These are phyloP conservation scores for Podospora sp. DNA, from an alignment of 495 filamentous ascomycete species.

Conservation along the genomic window DNA sequence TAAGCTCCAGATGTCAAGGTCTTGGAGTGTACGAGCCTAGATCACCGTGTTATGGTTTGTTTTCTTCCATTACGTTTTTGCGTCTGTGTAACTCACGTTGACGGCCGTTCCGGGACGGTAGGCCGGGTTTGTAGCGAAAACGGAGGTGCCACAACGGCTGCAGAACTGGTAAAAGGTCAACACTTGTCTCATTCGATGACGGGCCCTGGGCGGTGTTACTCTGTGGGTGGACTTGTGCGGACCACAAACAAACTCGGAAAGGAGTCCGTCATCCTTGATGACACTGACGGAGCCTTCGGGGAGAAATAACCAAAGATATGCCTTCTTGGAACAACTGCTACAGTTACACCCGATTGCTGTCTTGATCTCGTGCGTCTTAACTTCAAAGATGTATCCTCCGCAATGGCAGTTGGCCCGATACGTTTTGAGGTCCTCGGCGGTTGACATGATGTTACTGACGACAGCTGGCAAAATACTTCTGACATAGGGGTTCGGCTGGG, in stretches of 20 bases:
- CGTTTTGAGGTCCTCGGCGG: constrained; percentile 38
- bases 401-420: constrained; percentile 64
- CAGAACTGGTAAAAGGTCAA: constrained; percentile 9
- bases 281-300: constrained; percentile 34
- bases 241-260: constrained; percentile 43
- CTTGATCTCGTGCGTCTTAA: constrained; percentile 48
- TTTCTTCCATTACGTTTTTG: too few relatives aligned
- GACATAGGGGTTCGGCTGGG: neutral
- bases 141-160: constrained; percentile 7
- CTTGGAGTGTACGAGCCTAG: constrained; percentile 37
- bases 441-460: neutral
- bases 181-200: neutral
- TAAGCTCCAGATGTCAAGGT: constrained; percentile 40
- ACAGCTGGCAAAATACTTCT: neutral
- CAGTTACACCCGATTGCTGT: constrained; percentile 50
- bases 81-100: neutral
- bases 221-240: constrained; percentile 14
- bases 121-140: neutral
- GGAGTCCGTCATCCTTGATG: constrained; percentile 40
- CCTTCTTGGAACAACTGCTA: constrained; percentile 54
- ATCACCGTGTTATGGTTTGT: neutral
- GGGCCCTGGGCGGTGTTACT: neutral
- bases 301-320: constrained; percentile 42
- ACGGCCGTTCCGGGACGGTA: constrained; percentile 3
- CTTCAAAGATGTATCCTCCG: constrained; percentile 50